Base-by-base conservation (phyloP, 495 filamentous ascomycete genomes). In the Clohesyomyces aquaticus region DNA sequence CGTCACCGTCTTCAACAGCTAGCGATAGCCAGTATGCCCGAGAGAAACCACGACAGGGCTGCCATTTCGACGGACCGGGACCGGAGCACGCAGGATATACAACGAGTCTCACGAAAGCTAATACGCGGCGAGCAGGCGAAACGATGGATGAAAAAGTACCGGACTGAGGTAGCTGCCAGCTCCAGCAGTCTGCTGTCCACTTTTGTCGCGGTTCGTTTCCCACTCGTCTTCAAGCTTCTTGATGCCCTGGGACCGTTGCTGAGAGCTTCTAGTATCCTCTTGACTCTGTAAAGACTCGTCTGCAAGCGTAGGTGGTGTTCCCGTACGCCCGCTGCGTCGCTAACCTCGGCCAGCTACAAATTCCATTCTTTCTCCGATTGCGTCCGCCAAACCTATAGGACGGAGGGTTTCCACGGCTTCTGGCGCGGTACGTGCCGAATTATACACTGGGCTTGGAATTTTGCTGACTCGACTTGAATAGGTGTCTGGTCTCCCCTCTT, bases 261-360 rank as follows among this genome's bases (percentile, higher is more conserved):
- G 23, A 74, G 49, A 48, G 21, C 45, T 23, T 51, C 16, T 61
- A 86, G 83, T 93, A 91, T 72, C 90, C 90, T 26, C 79, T 93
- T 54, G 90, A 93, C 74, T 91, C 88, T 50, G 85, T 92, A 67
- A 93, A 93, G 76, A 91, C 89, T 29, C 88, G 90, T 58, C 90
- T 93, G 86, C 90, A 93, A 79, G 77, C 78, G 80, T 85, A 77
- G 61, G 82, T 58, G 55, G 22, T 23, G 32, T 58, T 23, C 55
- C 23, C 12, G 16, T 1, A 35, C 21, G 29, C 47, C 26, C n/a
- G 18, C 4, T 1, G 25, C 38, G 11, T 19, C 14, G 28, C 63
- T 67, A 38, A 67, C 32, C 14, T 9, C 12, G 21, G 10, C 41
- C 61, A 91, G 87, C 21, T 90, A 90, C 76, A 83, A 84, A 59